Percentiles rank a stretch among this genome's conserved stretches.
phyloP scores from a whole-genome alignment of 2,329 filamentous ascomycete genomes.

The Venturia oleaginea region DNA sequence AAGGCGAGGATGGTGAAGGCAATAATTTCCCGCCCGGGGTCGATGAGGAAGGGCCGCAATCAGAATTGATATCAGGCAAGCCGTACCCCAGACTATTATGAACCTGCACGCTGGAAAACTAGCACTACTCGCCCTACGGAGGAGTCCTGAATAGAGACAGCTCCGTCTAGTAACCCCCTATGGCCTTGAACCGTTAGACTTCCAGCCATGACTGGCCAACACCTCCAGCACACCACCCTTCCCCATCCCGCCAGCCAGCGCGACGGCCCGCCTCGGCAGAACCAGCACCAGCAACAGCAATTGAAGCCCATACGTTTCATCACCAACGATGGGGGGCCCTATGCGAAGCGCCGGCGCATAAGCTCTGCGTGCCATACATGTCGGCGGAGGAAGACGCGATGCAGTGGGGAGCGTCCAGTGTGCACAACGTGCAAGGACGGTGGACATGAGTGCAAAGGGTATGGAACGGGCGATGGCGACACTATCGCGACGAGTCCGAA shows the following conservation, averaged over 20 bases:
- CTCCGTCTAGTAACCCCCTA: neutral
- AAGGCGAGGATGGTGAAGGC: neutral
- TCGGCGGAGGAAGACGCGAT: conserved; percentile 41
- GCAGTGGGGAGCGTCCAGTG: conserved; percentile 31
- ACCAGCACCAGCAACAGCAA: conserved; percentile 22
- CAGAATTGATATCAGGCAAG: neutral
- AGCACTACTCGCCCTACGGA: neutral
- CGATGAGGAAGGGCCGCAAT: neutral
- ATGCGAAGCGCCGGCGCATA: conserved; percentile 33
- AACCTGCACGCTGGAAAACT: neutral
- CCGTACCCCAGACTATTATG: neutral
- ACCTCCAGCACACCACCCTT: neutral
- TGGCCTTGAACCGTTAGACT: neutral
- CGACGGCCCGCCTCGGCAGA: conserved; percentile 21
- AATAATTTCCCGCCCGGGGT: neutral
- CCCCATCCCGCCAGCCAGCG: conserved; percentile 9
- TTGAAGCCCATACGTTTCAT: conserved; percentile 32
- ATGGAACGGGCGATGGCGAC: conserved; percentile 17
- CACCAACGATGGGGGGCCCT: conserved; percentile 33
- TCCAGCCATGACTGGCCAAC: neutral
- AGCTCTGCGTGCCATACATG: conserved; percentile 39
- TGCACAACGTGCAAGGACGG: conserved; percentile 29
- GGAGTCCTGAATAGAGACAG: neutral
- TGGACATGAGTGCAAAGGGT: conserved; percentile 23
- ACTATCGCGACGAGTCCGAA: conserved; percentile 28